Percentiles rank a stretch among this genome's conserved stretches.
Conservation (phyloP, 352 stramenopile species). For the Phytophthora nicotianae region DNA sequence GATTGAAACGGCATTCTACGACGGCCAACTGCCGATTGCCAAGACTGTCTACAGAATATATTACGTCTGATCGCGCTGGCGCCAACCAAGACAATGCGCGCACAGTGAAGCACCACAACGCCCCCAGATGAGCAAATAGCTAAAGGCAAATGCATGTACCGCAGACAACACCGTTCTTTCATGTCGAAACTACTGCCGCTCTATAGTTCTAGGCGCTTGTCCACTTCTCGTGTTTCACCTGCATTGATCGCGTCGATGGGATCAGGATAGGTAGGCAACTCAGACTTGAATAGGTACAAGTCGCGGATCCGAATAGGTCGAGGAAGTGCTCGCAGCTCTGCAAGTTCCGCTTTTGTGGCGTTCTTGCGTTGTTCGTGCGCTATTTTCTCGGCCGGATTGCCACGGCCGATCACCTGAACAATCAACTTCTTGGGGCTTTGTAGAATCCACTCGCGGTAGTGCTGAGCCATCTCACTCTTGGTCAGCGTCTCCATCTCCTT, state of each 20-base stretch:
- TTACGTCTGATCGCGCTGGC: conserved; percentile 74
- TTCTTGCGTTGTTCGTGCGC: conserved; percentile 43
- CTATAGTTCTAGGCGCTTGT: conserved; percentile 43
- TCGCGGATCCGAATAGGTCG: conserved; percentile 51
- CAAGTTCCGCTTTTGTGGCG: conserved; percentile 30
- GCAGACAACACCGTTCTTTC: conserved; percentile 20
- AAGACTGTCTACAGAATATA: conserved; percentile 95
- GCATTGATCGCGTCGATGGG: conserved; percentile 47
- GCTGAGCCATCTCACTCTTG: conserved; percentile 65
- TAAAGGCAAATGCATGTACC: conserved; percentile 29
- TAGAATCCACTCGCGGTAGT: conserved; percentile 72
- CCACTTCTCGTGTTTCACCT: conserved; percentile 20
- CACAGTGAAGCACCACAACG: neutral
- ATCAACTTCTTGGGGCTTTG: conserved; percentile 66
- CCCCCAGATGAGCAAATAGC: conserved; percentile 11
- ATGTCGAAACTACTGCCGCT: conserved; percentile 12
- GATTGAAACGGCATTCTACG: conserved; percentile 97
- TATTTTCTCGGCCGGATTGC: conserved; percentile 43
- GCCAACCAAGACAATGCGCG: conserved; percentile 5
- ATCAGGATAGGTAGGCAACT: conserved; percentile 59
- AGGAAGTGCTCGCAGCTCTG: conserved; percentile 24
- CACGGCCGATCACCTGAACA: conserved; percentile 68
- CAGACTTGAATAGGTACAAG: conserved; percentile 68
- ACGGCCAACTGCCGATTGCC: conserved; percentile 86
- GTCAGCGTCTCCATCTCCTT: conserved; percentile 71